These are phyloP conservation scores for Anethum foeniculum DNA, from an alignment of 140 eudicot genomes.

Conservation along the genomic window DNA sequence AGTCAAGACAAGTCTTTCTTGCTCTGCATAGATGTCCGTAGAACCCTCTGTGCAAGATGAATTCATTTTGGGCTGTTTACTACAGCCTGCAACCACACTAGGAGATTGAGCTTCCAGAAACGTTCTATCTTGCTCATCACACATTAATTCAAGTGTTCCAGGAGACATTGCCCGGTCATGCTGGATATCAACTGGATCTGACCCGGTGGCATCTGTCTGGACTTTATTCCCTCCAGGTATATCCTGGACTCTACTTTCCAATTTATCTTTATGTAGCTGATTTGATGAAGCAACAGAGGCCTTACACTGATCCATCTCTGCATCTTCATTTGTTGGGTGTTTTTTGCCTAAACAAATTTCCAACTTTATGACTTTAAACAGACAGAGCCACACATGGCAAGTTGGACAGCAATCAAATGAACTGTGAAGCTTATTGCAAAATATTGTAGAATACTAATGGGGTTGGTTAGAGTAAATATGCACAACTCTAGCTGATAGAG, in stretches of 20 bases:
- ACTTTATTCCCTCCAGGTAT: neutral
- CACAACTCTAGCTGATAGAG: neutral
- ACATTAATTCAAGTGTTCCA: conserved; percentile 62
- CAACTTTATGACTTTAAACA: neutral
- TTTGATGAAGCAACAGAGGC: conserved; percentile 9
- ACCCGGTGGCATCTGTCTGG: conserved; percentile 5
- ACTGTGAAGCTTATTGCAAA: neutral
- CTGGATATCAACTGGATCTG: conserved; percentile 17
- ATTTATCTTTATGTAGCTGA: conserved; percentile 4
- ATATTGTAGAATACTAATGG: neutral
- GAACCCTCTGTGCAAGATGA: conserved; percentile 15
- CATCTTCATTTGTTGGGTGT: neutral
- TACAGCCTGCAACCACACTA: conserved; percentile 4
- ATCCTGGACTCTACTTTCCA: neutral
- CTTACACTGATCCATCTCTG: neutral
- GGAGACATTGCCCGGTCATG: conserved; percentile 49
- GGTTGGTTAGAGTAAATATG: neutral
- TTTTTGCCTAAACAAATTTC: neutral
- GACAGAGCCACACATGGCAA: neutral
- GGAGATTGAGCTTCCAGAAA: conserved; percentile 28
- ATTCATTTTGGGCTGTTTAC: conserved; percentile 1
- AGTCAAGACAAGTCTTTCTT: conserved; percentile 58
- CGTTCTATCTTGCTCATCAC: conserved; percentile 56
- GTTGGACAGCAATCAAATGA: neutral
- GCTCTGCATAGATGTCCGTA: conserved; percentile 45